Evolutionary conservation across 129 eudicot genomes (phyloP).

Genomic region (Gnaphalium uliginosum): DNA sequence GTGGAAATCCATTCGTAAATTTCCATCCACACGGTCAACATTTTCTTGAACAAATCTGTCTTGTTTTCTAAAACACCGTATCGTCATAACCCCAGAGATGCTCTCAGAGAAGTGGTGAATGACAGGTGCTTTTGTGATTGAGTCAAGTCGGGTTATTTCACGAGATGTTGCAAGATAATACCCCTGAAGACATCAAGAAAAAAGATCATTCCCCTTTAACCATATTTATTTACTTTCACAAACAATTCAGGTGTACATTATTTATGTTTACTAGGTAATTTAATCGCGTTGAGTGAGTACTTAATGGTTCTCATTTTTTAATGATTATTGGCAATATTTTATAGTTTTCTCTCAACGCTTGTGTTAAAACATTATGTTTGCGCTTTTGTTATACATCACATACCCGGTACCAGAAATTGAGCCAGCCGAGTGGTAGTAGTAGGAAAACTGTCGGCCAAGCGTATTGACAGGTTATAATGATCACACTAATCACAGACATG

Average conservation of each 20-base stretch:
- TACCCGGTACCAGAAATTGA: constrained; percentile 82
- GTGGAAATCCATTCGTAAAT: constrained; percentile 67
- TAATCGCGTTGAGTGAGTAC: background rate
- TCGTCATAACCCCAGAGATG: constrained; percentile 65
- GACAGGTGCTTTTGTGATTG: constrained; percentile 71
- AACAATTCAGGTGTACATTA: background rate
- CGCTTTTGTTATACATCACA: constrained; percentile 1
- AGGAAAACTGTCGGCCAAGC: constrained; percentile 74
- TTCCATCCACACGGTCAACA: constrained; percentile 51
- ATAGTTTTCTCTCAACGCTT: background rate
- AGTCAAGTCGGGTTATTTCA: constrained; percentile 66
- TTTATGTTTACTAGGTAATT: background rate
- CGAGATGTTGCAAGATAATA: constrained; percentile 72
- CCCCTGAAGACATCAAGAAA: constrained; percentile 36
- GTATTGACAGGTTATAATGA: constrained; percentile 57
- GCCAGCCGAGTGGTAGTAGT: constrained; percentile 64
- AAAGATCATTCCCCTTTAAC: background rate
- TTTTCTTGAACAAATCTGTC: constrained; percentile 52
- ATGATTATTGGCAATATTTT: background rate
- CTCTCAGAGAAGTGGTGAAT: constrained; percentile 73
- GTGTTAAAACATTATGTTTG: background rate
- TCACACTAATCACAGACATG: constrained; percentile 49
- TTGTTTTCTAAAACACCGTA: constrained; percentile 56
- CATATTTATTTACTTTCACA: background rate
- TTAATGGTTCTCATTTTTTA: background rate